Percentiles rank a stretch among this genome's conserved stretches.
Conservation (phyloP, 495 filamentous ascomycete genomes). For the Bathelium albidoporum region DNA sequence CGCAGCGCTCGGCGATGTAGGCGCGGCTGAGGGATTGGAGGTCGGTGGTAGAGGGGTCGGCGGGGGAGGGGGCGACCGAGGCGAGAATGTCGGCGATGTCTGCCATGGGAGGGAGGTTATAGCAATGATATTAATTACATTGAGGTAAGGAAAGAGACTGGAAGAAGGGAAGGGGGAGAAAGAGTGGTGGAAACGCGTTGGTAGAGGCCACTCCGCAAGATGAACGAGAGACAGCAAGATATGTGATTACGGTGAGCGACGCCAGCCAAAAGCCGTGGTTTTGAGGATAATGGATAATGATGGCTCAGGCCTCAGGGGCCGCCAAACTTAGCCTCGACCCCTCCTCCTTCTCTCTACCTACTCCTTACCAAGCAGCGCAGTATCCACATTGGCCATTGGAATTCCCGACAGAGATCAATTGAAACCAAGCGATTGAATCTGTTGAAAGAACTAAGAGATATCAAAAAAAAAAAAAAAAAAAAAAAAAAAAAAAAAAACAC, state of each 20-base stretch:
- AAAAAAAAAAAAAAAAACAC: no score
- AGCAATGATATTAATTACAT: neutral
- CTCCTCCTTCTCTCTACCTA: no score
- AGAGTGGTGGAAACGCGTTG: neutral
- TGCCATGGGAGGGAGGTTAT: constrained; percentile 38
- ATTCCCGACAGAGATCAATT: no score
- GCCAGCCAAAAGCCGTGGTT: neutral
- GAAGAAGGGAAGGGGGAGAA: neutral
- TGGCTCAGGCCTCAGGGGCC: no score
- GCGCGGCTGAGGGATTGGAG: constrained; percentile 81
- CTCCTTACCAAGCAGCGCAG: no score
- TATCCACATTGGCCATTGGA: no score
- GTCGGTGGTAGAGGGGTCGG: constrained; percentile 57
- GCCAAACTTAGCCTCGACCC: no score
- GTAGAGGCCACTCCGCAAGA: neutral
- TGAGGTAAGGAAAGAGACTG: neutral
- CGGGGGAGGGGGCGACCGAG: constrained; percentile 56
- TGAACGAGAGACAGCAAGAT: neutral
- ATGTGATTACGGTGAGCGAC: neutral
- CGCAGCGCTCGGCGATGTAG: constrained; percentile 84
- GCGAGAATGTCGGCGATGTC: constrained; percentile 86
- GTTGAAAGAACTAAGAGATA: no score
- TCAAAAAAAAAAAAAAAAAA: no score
- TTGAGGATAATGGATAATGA: no score
- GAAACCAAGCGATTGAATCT: no score